Percentiles rank a stretch among this genome's conserved stretches.
phyloP scores from a whole-genome alignment of 2,329 filamentous ascomycete species.

The Aureobasidium zeae region DNA sequence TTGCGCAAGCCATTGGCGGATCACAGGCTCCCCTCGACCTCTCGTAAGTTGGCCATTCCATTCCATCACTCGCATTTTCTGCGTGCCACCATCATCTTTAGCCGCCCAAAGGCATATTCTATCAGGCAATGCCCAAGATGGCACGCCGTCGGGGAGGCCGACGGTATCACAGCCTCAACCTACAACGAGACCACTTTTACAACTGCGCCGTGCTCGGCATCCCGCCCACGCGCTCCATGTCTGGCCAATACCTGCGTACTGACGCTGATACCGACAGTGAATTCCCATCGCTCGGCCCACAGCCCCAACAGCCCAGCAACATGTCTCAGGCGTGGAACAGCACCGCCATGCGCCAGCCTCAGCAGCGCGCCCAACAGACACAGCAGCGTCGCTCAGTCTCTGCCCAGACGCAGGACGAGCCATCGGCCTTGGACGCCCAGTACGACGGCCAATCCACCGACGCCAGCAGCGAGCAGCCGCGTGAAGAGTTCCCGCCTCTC shows the following conservation, averaged over 20 bases:
- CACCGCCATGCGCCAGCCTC: slow-evolving; percentile 43
- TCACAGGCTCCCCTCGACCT: slow-evolving; percentile 18
- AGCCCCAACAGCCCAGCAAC: slow-evolving; percentile 43
- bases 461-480: slow-evolving; percentile 41
- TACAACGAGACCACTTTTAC: slow-evolving; percentile 1
- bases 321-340: slow-evolving; percentile 49
- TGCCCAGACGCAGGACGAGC: background rate
- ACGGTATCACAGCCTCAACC: slow-evolving; percentile 1
- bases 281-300: slow-evolving; percentile 51
- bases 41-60: slow-evolving; percentile 17
- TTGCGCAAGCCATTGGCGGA: slow-evolving; percentile 18
- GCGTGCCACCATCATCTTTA: background rate
- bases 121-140: no score
- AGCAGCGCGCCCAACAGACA: slow-evolving; percentile 28
- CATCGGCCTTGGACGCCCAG: slow-evolving; percentile 40
- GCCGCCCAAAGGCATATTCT: no score
- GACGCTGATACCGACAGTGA: slow-evolving; percentile 39
- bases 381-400: slow-evolving; percentile 26
- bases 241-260: slow-evolving; percentile 16
- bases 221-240: background rate
- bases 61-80: background rate
- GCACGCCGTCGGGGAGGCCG: background rate
- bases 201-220: background rate
- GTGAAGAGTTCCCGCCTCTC: slow-evolving; percentile 53
- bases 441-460: slow-evolving; percentile 49